These are phyloP conservation scores for Colletotrichum trifolii DNA, from an alignment of 2,329 filamentous ascomycete genomes.

Conservation along the genomic window DNA sequence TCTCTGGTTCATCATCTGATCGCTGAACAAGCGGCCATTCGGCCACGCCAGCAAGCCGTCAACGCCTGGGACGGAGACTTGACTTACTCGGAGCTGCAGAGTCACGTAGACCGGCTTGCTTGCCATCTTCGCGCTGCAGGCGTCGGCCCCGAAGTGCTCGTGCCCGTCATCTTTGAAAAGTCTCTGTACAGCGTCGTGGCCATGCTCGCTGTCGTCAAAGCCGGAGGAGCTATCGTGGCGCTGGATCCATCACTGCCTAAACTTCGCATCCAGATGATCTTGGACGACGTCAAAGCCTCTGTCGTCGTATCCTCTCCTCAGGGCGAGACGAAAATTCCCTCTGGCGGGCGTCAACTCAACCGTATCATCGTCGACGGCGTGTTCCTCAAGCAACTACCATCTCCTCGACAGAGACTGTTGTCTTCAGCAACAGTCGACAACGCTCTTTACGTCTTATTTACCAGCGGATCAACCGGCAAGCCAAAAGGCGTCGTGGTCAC, in stretches of 20 bases:
- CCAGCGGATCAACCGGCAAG: conserved; percentile 29
- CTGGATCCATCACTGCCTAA: conserved; percentile 24
- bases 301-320: conserved; percentile 2
- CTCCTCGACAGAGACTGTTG: no score
- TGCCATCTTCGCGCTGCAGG: conserved; percentile 25
- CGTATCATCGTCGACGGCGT: not conserved
- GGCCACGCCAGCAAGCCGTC: no score
- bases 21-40: no score
- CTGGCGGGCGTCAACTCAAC: not conserved
- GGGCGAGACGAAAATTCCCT: not conserved
- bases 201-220: conserved; percentile 19
- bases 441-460: conserved; percentile 20
- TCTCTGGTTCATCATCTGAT: no score
- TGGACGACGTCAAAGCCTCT: conserved; percentile 15
- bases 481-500: conserved; percentile 30
- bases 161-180: conserved; percentile 30
- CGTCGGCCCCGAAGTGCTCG: conserved; percentile 34
- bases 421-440: not conserved
- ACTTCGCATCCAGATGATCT: conserved; percentile 9
- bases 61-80: conserved; percentile 37
- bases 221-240: conserved; percentile 19
- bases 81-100: conserved; percentile 37
- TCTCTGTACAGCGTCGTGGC: conserved; percentile 20
- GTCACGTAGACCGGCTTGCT: not conserved
- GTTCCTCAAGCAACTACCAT: not conserved